Evolutionary conservation across 2,329 filamentous ascomycete species (phyloP).

Genomic region (Bipolaris oryzae): DNA sequence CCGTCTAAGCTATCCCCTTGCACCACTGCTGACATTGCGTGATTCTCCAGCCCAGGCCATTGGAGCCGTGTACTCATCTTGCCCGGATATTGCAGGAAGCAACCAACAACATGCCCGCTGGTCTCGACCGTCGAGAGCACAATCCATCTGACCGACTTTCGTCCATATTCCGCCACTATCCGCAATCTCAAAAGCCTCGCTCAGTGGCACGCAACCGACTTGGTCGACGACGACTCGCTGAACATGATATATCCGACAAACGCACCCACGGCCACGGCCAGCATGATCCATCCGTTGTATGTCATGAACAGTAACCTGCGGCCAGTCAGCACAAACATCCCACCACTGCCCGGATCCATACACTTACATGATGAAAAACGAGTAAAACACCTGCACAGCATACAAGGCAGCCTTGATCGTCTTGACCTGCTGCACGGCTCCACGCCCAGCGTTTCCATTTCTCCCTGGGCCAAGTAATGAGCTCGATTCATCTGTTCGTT

Average conservation of each 20-base stretch:
- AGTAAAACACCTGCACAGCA: slow-evolving; percentile 94
- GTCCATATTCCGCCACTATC: not conserved
- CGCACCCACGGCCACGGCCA: slow-evolving; percentile 84
- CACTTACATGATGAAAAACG: slow-evolving; percentile 98
- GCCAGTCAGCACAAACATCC: slow-evolving; percentile 17
- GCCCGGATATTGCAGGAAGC: slow-evolving; percentile 17
- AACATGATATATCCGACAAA: slow-evolving; percentile 88
- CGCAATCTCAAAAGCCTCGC: not conserved
- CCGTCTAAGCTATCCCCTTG: not conserved
- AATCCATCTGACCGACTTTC: not conserved
- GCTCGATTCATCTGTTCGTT: slow-evolving; percentile 58
- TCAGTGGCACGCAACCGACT: slow-evolving; percentile 90
- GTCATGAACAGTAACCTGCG: slow-evolving; percentile 98
- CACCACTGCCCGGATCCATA: not conserved
- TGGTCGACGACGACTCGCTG: slow-evolving; percentile 70
- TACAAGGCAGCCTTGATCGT: slow-evolving; percentile 83
- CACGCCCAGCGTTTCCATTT: slow-evolving; percentile 55
- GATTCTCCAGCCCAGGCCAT: not conserved
- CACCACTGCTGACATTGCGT: not conserved
- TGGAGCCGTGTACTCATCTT: not conserved
- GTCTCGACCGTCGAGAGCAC: not conserved
- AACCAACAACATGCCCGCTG: not conserved
- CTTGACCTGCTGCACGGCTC: slow-evolving; percentile 71
- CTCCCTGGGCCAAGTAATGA: slow-evolving; percentile 79
- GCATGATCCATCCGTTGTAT: slow-evolving; percentile 99